Evolutionary conservation across 257 asterid genomes (phyloP).

Genomic region (Gynochthodes officinalis): DNA sequence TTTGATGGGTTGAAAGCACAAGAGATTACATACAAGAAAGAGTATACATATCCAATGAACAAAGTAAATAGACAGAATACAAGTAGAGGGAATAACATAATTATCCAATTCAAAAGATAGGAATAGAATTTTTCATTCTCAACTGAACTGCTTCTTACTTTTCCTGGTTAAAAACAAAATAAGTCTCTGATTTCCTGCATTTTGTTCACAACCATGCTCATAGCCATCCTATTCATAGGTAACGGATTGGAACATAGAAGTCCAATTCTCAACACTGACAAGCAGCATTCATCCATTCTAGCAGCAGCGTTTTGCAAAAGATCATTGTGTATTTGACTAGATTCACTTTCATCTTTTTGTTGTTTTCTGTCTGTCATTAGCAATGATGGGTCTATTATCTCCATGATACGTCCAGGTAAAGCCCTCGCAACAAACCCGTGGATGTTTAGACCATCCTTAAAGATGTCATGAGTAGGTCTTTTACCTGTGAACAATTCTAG

Average conservation of each 20-base stretch:
- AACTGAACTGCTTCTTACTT: not conserved
- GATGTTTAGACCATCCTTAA: slow-evolving; percentile 18
- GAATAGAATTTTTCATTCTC: too few species aligned
- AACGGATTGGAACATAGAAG: slow-evolving; percentile 18
- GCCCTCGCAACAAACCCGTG: slow-evolving; percentile 24
- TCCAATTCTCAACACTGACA: slow-evolving; percentile 25
- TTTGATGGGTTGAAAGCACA: too few species aligned
- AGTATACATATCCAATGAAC: too few species aligned
- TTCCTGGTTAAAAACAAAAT: not conserved
- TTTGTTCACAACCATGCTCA: slow-evolving; percentile 14
- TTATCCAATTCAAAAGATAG: too few species aligned
- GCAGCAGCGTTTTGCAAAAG: not conserved
- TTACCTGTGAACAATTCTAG: slow-evolving; percentile 32
- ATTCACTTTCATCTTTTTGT: not conserved
- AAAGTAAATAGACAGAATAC: too few species aligned
- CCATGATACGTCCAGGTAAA: slow-evolving; percentile 22
- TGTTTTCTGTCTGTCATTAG: slow-evolving; percentile 14
- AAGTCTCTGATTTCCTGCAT: slow-evolving; percentile 22
- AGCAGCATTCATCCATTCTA: slow-evolving; percentile 19
- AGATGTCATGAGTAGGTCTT: slow-evolving; percentile 31
- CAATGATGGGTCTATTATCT: slow-evolving; percentile 24
- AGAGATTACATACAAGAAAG: too few species aligned
- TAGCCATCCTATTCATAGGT: slow-evolving; percentile 26
- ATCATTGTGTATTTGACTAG: not conserved
- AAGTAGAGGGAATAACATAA: too few species aligned